Evolutionary conservation across 768 basidiomycete species (phyloP).

Genomic region (Lyophyllum semitale): DNA sequence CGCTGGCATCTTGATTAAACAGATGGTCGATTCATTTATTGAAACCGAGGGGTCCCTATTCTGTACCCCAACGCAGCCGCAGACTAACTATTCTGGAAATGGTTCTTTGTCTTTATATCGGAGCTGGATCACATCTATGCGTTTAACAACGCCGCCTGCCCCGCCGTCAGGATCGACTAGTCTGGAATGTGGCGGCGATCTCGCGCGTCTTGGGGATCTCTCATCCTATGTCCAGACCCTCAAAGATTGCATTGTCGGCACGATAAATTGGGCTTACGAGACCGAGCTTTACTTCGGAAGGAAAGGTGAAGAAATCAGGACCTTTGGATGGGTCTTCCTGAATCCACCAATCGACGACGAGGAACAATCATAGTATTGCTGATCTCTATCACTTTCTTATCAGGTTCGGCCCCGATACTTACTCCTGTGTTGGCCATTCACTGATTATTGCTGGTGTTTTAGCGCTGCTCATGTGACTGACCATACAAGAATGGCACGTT

Average conservation of each 20-base stretch:
- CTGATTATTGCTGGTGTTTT: not conserved
- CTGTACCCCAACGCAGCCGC: conserved; percentile 17
- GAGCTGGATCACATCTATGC: conserved; percentile 17
- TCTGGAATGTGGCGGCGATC: conserved; percentile 11
- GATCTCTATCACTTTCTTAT: not conserved
- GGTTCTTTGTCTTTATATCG: conserved; percentile 15
- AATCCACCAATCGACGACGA: conserved; percentile 13
- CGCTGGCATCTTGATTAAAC: conserved; percentile 39
- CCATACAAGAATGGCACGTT: not conserved
- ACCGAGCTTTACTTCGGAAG: conserved; percentile 61
- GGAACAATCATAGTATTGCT: not conserved
- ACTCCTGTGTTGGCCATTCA: not conserved
- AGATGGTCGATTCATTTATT: conserved; percentile 36
- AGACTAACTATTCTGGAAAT: conserved; percentile 12
- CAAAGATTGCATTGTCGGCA: conserved; percentile 56
- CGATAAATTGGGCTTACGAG: conserved; percentile 68
- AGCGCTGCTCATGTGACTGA: not conserved
- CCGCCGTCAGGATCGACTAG: conserved; percentile 1
- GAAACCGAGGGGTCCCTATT: conserved; percentile 25
- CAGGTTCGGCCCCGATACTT: not conserved
- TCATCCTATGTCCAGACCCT: conserved; percentile 48
- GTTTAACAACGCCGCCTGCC: conserved; percentile 4
- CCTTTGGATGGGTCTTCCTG: conserved; percentile 66
- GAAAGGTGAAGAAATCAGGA: conserved; percentile 56
- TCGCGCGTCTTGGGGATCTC: conserved; percentile 14